A percentile compares a stretch with the other conserved stretches of the same genome.
These are phyloP conservation scores for Amesomyces nigricolor DNA, from an alignment of 2,329 filamentous ascomycete species.

Conservation along the genomic window DNA sequence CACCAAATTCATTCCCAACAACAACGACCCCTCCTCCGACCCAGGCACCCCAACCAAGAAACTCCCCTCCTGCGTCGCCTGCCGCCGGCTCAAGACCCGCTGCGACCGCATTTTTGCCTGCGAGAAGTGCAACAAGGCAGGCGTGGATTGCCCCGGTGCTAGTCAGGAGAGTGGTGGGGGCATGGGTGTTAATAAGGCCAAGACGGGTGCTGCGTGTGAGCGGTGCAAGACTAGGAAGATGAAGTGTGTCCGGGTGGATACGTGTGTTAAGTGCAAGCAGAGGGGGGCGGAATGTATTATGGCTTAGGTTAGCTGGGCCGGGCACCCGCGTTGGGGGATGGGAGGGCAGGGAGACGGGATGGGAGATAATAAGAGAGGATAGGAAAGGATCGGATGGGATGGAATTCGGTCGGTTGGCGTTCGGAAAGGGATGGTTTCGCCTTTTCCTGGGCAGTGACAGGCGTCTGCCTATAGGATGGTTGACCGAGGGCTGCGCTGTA, in stretches of 20 bases:
- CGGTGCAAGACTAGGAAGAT: conserved; percentile 6
- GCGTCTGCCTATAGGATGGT: too few relatives aligned
- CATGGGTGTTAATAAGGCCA: not conserved
- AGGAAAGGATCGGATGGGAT: too few relatives aligned
- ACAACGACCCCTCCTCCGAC: too few relatives aligned
- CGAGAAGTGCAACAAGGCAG: conserved; percentile 2
- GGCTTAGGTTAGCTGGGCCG: too few relatives aligned
- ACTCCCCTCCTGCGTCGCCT: conserved; percentile 2
- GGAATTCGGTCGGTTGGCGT: too few relatives aligned
- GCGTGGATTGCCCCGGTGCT: not conserved
- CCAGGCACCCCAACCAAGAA: not conserved
- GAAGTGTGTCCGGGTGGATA: conserved; percentile 1
- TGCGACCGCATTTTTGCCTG: conserved; percentile 4
- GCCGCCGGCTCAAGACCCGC: conserved; percentile 6
- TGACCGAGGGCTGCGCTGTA: too few relatives aligned
- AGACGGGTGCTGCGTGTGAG: conserved; percentile 1
- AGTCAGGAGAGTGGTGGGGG: not conserved
- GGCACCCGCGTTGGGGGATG: too few relatives aligned
- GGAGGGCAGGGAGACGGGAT: too few relatives aligned
- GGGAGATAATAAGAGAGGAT: too few relatives aligned
- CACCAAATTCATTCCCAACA: not conserved
- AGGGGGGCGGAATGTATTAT: not conserved
- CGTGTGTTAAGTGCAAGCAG: conserved; percentile 5
- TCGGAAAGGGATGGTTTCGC: too few relatives aligned
- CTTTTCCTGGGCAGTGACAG: too few relatives aligned